phyloP scores from a whole-genome alignment of 768 basidiomycete genomes.

The Auricularia heimuer region DNA sequence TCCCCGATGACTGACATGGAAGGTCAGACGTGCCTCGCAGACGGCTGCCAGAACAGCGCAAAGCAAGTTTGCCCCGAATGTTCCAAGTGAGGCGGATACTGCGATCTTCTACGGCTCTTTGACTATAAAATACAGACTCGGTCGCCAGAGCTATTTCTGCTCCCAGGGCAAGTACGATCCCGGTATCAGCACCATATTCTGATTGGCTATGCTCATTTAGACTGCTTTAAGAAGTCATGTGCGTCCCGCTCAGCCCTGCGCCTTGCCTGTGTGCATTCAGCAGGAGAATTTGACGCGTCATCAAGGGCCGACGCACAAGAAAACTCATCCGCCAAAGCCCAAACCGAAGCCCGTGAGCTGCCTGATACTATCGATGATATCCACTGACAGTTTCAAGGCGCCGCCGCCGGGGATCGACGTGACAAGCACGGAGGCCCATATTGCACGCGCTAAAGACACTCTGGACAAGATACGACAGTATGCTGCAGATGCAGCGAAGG shows the following conservation, averaged over 20 bases:
- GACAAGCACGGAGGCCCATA: background rate
- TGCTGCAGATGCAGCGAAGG: background rate
- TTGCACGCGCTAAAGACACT: background rate
- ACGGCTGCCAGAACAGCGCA: background rate
- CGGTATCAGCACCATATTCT: background rate
- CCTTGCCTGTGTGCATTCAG: background rate
- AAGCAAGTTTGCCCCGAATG: background rate
- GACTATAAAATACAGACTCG: too few species aligned
- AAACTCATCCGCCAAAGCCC: background rate
- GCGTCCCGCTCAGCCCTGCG: background rate
- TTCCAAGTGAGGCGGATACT: background rate
- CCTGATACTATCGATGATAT: too few species aligned
- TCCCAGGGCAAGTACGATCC: background rate
- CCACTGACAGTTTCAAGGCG: background rate
- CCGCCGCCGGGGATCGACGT: background rate
- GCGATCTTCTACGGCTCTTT: too few species aligned
- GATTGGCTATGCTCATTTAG: background rate
- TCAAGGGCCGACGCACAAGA: background rate
- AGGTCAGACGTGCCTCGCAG: background rate
- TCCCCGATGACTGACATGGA: too few species aligned
- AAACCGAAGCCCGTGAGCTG: background rate
- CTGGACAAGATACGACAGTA: background rate
- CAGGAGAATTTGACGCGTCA: background rate
- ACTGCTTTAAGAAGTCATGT: background rate
- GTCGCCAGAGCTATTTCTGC: background rate